Conservation (phyloP, 371 early-diverging fungal species). For the Smittium culicis region DNA sequence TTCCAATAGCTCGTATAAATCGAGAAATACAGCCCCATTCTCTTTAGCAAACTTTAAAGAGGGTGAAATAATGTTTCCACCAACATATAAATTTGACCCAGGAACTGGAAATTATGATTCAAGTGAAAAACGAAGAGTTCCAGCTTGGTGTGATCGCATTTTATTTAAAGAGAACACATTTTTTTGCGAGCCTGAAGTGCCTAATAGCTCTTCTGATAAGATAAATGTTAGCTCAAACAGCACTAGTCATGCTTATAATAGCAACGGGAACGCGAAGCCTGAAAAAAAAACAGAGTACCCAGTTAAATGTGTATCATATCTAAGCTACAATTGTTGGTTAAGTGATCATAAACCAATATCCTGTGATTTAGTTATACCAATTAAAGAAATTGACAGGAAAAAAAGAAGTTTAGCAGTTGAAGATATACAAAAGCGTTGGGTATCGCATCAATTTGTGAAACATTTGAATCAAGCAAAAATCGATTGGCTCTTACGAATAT, state of each 20-base stretch:
- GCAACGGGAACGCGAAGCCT: background rate
- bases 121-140: conserved; percentile 66
- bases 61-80: conserved; percentile 62
- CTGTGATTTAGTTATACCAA: conserved; percentile 16
- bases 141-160: conserved; percentile 85
- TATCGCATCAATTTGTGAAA: background rate
- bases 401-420: conserved; percentile 6
- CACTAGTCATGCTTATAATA: no score
- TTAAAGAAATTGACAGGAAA: conserved; percentile 20
- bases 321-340: conserved; percentile 18
- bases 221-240: background rate
- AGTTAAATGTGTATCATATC: conserved; percentile 16
- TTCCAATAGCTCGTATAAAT: background rate
- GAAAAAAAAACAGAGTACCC: background rate
- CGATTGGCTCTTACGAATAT: background rate
- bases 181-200: background rate
- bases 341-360: conserved; percentile 30
- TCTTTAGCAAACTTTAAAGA: conserved; percentile 53
- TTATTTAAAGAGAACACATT: conserved; percentile 33
- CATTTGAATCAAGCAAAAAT: background rate
- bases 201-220: background rate
- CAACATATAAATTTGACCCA: conserved; percentile 76
- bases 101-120: conserved; percentile 45
- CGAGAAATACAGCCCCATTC: background rate
- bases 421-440: background rate